Evolutionary conservation across 129 eudicot species (phyloP).

Genomic region (Deinandra increscens): DNA sequence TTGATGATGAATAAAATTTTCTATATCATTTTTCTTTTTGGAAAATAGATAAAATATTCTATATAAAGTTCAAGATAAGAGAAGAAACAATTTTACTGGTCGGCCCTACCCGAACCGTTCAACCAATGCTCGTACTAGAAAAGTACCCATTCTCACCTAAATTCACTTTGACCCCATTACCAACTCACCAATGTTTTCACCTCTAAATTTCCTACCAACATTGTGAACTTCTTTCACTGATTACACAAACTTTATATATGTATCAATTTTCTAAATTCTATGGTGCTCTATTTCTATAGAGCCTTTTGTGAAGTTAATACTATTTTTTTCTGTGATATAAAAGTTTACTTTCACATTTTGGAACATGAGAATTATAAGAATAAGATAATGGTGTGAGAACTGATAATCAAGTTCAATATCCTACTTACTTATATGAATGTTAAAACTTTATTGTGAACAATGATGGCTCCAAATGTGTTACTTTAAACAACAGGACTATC

Average conservation of each 20-base stretch:
- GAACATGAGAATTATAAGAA: background rate
- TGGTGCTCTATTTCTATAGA: slow-evolving; percentile 5
- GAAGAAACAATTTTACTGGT: background rate
- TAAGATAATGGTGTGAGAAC: background rate
- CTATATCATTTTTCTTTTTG: background rate
- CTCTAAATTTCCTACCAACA: background rate
- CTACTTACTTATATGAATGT: background rate
- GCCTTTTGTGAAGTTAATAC: slow-evolving; percentile 10
- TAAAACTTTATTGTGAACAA: background rate
- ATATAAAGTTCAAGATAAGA: background rate
- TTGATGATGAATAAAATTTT: background rate
- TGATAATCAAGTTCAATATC: background rate
- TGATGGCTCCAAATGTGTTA: slow-evolving; percentile 8
- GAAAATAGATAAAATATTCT: background rate
- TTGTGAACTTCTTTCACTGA: background rate
- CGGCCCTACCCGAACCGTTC: background rate
- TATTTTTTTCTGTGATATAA: background rate
- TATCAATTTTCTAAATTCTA: background rate
- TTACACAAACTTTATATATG: background rate
- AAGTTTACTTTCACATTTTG: background rate
- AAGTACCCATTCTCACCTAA: background rate
- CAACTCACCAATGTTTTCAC: background rate
- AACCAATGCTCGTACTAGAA: background rate
- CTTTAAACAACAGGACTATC: background rate
- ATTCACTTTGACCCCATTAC: background rate